phyloP scores from a whole-genome alignment of 2,329 filamentous ascomycete genomes.

The Aspergillus alliaceus region DNA sequence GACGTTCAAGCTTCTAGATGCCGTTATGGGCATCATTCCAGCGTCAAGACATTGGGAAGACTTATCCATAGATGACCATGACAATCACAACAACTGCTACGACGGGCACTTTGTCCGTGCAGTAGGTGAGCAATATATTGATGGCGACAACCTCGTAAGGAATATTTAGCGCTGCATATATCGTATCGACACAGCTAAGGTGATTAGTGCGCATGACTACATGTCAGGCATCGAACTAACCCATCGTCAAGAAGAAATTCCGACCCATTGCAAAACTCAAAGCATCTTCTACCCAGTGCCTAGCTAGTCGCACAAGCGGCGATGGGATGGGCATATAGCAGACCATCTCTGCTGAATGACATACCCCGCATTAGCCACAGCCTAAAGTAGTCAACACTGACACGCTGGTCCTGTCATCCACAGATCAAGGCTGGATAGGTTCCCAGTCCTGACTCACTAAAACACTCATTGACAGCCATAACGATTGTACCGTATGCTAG shows the following conservation, averaged over 20 bases:
- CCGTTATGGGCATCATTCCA: neutral
- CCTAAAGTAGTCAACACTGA: neutral
- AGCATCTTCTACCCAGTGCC: constrained; percentile 31
- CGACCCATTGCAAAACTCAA: constrained; percentile 31
- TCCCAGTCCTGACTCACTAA: too few relatives aligned
- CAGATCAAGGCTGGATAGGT: too few relatives aligned
- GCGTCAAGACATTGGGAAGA: neutral
- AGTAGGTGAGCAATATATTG: constrained; percentile 39
- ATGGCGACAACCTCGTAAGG: constrained; percentile 42
- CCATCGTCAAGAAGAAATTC: constrained; percentile 30
- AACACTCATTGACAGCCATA: constrained; percentile 32
- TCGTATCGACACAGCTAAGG: neutral
- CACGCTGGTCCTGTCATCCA: too few relatives aligned
- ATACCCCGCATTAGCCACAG: neutral
- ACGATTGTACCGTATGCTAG: constrained; percentile 24
- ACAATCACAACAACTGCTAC: constrained; percentile 38
- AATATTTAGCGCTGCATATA: constrained; percentile 21
- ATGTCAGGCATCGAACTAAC: constrained; percentile 5
- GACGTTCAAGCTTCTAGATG: constrained; percentile 56
- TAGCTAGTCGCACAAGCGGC: constrained; percentile 24
- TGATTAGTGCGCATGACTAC: too few relatives aligned
- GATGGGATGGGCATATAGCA: constrained; percentile 27
- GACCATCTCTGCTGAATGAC: constrained; percentile 27
- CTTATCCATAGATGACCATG: constrained; percentile 40
- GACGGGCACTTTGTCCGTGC: constrained; percentile 40